Evolutionary conservation across 768 basidiomycete species (phyloP).

Genomic region (Flagelloscypha sp.): DNA sequence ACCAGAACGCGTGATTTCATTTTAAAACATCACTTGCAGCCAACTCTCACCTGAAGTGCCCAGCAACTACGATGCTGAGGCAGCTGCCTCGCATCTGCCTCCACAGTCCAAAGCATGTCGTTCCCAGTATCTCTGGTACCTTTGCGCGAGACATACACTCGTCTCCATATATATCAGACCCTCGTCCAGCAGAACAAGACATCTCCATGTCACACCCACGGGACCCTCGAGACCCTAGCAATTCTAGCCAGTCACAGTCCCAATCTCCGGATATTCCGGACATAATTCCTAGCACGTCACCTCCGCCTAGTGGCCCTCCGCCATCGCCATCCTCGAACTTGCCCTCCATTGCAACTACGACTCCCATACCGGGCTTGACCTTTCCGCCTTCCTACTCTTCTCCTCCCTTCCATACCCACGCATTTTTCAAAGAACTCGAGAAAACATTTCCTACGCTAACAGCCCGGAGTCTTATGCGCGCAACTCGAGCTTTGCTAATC

Average conservation of each 20-base stretch:
- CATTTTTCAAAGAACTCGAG: conserved; percentile 64
- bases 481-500: conserved; percentile 70
- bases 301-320: background rate
- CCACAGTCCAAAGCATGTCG: background rate
- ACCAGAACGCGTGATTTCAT: too few species aligned
- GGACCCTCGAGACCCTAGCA: background rate
- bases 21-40: too few species aligned
- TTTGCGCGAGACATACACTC: conserved; percentile 6
- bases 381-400: conserved; percentile 39
- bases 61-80: conserved; percentile 4
- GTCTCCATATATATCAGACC: background rate
- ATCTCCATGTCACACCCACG: conserved; percentile 7
- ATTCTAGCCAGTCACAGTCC: background rate
- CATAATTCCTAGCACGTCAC: background rate
- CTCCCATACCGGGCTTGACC: background rate
- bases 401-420: conserved; percentile 80
- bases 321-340: conserved; percentile 1
- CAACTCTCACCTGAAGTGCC: too few species aligned
- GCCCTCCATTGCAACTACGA: background rate
- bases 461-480: conserved; percentile 76
- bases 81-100: conserved; percentile 5
- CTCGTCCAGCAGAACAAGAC: background rate
- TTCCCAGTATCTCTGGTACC: conserved; percentile 1
- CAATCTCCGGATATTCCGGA: background rate
- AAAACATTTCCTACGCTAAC: conserved; percentile 66